Evolutionary conservation across 129 eudicot genomes (phyloP), one percentile per base, ranked within the genome.

Genomic region (Pseudognaphalium luteoalbum): DNA sequence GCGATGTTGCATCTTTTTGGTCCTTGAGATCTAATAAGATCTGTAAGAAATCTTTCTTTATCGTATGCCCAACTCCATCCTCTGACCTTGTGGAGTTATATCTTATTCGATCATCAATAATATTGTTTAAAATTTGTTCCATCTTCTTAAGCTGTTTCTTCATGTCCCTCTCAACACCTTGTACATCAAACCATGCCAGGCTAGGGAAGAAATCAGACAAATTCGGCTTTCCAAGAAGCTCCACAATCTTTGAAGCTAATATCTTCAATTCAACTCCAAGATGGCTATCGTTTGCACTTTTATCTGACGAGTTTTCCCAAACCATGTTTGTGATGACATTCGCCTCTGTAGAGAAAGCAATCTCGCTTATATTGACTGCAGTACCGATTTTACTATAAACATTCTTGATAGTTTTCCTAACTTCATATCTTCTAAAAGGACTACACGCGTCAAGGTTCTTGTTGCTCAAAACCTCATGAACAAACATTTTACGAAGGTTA

Each of bases 401-500:
- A 69, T 28, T 28, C 6, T 39, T 69, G 47, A 39, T 47, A 35
- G 73, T 41, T 21, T 69, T 41, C 8, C 59, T 41, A 69, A 41
- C 73, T 41, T 19, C 73, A 11, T 69, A n/a, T 37, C 35, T 41
- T 41, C 73, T 19, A 20, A 41, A 47, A 21, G n/a, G 28, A 34
- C 11, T 3, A 10, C 35, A 69, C 10, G n/a, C 56, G 2, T 69
- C 20, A 41, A 65, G 42, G 17, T 65, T 65, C 47, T 65, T 65
- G 50, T 65, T 33, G 14, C 70, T 65, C 16, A 32, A 28, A 17
- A 69, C 34, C 59, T 69, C 73, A 7, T 47, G 58, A 8, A 42
- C 73, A 42, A 69, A 69, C 11, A 25, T 62, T 3, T 62, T 62
- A 62, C 41, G 68, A 62, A 62, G 68, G 68, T 12, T 62, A 20